A percentile compares a stretch with the other conserved stretches of the same genome.
Evolutionary conservation across 306 rosid genomes (phyloP).

Genomic region (Prunus armeniaca): DNA sequence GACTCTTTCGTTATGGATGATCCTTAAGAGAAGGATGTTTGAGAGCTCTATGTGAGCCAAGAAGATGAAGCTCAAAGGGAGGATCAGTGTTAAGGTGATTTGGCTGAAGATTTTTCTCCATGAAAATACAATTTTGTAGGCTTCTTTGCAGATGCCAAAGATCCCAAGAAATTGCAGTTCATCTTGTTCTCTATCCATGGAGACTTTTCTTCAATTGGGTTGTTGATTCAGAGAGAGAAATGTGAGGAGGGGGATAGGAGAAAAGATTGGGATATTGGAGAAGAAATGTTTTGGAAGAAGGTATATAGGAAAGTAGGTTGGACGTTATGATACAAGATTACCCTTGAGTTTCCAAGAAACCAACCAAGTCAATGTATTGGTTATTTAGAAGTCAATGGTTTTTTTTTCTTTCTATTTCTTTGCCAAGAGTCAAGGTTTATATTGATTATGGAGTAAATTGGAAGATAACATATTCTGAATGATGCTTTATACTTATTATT

Average conservation of each 20-base stretch:
- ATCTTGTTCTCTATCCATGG: slow-evolving; percentile 72
- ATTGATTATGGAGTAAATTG: too few species aligned
- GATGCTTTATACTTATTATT: too few species aligned
- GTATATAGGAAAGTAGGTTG: slow-evolving; percentile 13
- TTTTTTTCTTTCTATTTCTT: too few species aligned
- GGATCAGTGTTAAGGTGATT: slow-evolving; percentile 53
- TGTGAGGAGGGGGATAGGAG: slow-evolving; percentile 26
- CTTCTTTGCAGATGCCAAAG: slow-evolving; percentile 49
- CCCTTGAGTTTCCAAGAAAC: slow-evolving; percentile 8
- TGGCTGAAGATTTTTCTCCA: slow-evolving; percentile 58
- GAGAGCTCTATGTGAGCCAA: slow-evolving; percentile 47
- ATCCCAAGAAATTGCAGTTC: slow-evolving; percentile 59
- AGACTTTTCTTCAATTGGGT: neutral
- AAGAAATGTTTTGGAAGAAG: neutral
- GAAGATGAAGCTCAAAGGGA: slow-evolving; percentile 64
- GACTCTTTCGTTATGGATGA: slow-evolving; percentile 12
- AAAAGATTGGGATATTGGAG: slow-evolving; percentile 5
- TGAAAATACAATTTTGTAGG: slow-evolving; percentile 42
- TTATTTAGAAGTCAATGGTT: too few species aligned
- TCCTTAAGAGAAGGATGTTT: slow-evolving; percentile 36
- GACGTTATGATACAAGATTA: slow-evolving; percentile 5
- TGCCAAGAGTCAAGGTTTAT: too few species aligned
- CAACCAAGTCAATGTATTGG: neutral
- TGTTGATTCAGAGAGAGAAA: slow-evolving; percentile 3
- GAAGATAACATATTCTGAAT: too few species aligned